Conservation (phyloP, 2,329 filamentous ascomycete genomes). For the Kalmusia sp. region DNA sequence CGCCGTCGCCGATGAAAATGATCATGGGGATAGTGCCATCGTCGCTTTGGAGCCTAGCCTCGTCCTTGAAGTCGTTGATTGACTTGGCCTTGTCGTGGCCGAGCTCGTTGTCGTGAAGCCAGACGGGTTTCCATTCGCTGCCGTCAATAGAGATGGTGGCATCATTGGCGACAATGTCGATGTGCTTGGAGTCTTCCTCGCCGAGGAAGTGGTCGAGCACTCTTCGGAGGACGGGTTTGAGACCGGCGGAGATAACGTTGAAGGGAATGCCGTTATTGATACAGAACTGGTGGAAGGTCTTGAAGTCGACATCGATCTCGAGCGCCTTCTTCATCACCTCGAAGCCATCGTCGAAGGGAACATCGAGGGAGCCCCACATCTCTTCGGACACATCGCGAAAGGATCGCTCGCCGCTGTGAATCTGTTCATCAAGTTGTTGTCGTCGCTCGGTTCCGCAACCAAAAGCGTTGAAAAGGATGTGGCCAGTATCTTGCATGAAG, state of each 20-base stretch:
- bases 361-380: slow-evolving; percentile 72
- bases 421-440: slow-evolving; percentile 66
- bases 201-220: slow-evolving; percentile 72
- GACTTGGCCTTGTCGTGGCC: slow-evolving; percentile 73
- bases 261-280: slow-evolving; percentile 69
- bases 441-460: slow-evolving; percentile 67
- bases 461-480: slow-evolving; percentile 71
- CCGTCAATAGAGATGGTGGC: slow-evolving; percentile 66
- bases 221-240: slow-evolving; percentile 68
- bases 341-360: slow-evolving; percentile 73
- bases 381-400: slow-evolving; percentile 76
- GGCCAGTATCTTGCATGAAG: slow-evolving; percentile 71
- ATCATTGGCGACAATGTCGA: slow-evolving; percentile 74
- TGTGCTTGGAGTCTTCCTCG: slow-evolving; percentile 64
- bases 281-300: slow-evolving; percentile 70
- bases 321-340: slow-evolving; percentile 67
- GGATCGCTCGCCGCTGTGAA: slow-evolving; percentile 69
- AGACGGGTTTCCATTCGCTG: slow-evolving; percentile 67
- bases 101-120: slow-evolving; percentile 69
- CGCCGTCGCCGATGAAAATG: slow-evolving; percentile 74
- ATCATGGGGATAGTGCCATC: slow-evolving; percentile 71
- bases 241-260: slow-evolving; percentile 72
- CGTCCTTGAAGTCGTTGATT: slow-evolving; percentile 66
- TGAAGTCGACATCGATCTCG: slow-evolving; percentile 70
- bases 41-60: slow-evolving; percentile 61